Evolutionary conservation across 2,329 filamentous ascomycete genomes (phyloP), one percentile per base, ranked within the genome.

Genomic region (Colletotrichum incanum): DNA sequence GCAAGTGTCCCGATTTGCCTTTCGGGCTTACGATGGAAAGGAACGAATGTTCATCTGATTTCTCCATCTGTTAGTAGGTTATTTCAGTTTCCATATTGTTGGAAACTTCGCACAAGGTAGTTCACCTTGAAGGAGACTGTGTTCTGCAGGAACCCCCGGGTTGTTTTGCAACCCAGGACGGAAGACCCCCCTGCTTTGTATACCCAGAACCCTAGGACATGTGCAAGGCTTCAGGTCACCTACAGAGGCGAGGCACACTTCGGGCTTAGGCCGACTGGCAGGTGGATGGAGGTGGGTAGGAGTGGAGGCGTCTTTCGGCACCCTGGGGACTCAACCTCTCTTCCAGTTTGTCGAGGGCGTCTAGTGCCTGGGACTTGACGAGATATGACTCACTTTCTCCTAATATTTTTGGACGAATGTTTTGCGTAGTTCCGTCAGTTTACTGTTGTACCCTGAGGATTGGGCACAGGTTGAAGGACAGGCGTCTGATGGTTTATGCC

Each of bases 1-100:
- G 64, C 43, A 56, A 37, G n/a, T 43, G 62, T 55, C 54, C 68
- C 68, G 68, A 67, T 67, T 71, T 62, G 68, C 26, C 39, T 55
- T n/a, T 45, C 34, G 20, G 28, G 20, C 39, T 43, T 47, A 26
- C n/a, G 16, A 20, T 8, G 9, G 16, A 39, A 34, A 31, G 37
- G 14, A 31, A 23, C 56, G 47, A 39, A 54, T 43, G 59, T 70
- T 72, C 70, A 26, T 72, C 70, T 65, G 59, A 28, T 60, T 28
- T 58, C 12, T 28, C 39, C 47, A 18, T 65, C 7, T 64, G 59
- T 55, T 28, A 41, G 31, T n/a, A 70, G 65, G 65, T 45, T 55
- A 55, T 54, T 18, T 56, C 11, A 26, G 28, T 50, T 18, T 41
- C 65, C 59, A 18, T 54, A 18, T 23, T n/a, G 14, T 50, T 34